A percentile compares a stretch with the other conserved stretches of the same genome.
Evolutionary conservation across 345 rosid genomes (phyloP).

Genomic region (Turnera subulata): DNA sequence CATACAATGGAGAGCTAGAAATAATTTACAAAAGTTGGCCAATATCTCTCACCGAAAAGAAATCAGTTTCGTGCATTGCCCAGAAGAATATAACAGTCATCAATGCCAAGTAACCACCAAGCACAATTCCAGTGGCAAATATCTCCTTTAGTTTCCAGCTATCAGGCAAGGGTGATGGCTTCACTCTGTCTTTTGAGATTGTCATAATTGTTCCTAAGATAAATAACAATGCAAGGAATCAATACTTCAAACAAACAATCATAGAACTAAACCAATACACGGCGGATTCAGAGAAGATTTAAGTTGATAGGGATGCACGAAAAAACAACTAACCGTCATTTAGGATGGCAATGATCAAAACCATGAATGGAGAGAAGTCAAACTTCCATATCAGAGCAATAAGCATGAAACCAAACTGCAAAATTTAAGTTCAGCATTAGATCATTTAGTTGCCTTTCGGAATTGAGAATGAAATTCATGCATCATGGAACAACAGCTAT

Average conservation of each 20-base stretch:
- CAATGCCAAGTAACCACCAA: constrained; percentile 30
- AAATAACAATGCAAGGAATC: no score
- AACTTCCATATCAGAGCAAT: constrained; percentile 29
- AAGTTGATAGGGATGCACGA: no score
- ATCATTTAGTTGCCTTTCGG: background rate
- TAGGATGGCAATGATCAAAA: constrained; percentile 31
- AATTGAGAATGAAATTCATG: background rate
- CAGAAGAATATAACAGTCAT: constrained; percentile 31
- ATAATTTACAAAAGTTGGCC: background rate
- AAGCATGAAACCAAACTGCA: constrained; percentile 31
- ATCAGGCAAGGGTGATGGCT: constrained; percentile 31
- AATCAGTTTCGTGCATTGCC: constrained; percentile 21
- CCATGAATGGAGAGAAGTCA: constrained; percentile 36
- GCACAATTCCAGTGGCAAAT: constrained; percentile 28
- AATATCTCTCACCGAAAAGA: constrained; percentile 17
- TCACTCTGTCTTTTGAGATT: constrained; percentile 33
- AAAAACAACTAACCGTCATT: constrained; percentile 22
- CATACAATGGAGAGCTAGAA: no score
- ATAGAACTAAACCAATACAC: no score
- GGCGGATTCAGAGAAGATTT: background rate
- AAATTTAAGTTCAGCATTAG: background rate
- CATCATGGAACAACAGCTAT: background rate
- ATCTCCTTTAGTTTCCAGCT: constrained; percentile 33
- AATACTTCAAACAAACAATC: background rate
- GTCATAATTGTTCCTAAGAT: constrained; percentile 32